A percentile compares a stretch with the other conserved stretches of the same genome.
phyloP scores from a whole-genome alignment of 2,329 filamentous ascomycete genomes.

The Colletotrichum eleusines region DNA sequence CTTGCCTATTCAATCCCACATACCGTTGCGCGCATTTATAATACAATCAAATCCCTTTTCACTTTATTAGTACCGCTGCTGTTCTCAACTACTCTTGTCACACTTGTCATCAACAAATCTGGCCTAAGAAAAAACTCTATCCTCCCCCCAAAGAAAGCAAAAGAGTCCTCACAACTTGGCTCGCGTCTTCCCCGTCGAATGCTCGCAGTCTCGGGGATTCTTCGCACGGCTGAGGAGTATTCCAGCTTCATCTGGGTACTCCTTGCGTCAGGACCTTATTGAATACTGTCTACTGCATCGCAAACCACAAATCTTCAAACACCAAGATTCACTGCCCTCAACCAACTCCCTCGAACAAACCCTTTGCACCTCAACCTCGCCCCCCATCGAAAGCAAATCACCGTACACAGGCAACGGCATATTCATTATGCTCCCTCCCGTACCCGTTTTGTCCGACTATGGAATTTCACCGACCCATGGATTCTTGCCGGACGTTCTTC shows the following conservation, averaged over 20 bases:
- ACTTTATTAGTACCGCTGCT: neutral
- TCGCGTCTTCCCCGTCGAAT: slow-evolving; percentile 23
- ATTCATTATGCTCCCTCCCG: slow-evolving; percentile 66
- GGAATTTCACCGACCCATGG: slow-evolving; percentile 83
- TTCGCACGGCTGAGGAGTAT: slow-evolving; percentile 74
- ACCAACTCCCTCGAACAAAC: neutral
- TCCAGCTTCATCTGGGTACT: slow-evolving; percentile 70
- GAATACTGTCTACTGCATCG: slow-evolving; percentile 36
- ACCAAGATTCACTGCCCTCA: slow-evolving; percentile 30
- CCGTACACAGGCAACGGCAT: neutral
- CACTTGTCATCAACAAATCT: neutral
- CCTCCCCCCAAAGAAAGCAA: neutral
- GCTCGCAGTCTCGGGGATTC: slow-evolving; percentile 42
- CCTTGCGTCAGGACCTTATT: slow-evolving; percentile 70
- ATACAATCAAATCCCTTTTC: neutral
- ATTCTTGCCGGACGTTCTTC: slow-evolving; percentile 86
- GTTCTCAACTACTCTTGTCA: neutral
- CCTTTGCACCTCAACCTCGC: neutral
- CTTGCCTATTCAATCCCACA: slow-evolving; percentile 16
- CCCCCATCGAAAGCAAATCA: neutral
- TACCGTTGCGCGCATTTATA: slow-evolving; percentile 32
- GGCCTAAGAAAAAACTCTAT: no score
- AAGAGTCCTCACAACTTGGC: neutral
- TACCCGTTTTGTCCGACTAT: slow-evolving; percentile 79
- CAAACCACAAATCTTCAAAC: slow-evolving; percentile 38